These are phyloP conservation scores for Cinnamomum chago DNA, from an alignment of 164 flowering plant genomes.

Conservation along the genomic window DNA sequence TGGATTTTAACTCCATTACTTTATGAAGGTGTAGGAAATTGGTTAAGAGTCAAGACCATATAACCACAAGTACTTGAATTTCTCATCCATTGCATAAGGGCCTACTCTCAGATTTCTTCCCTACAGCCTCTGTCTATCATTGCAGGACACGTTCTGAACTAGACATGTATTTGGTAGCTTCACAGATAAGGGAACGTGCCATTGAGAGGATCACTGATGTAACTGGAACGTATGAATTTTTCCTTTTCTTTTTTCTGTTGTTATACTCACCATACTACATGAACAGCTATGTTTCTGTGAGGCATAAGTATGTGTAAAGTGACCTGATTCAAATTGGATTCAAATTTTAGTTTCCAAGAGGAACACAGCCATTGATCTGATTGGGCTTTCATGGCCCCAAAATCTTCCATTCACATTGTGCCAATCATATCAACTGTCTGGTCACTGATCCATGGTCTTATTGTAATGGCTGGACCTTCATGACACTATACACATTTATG, in stretches of 20 bases:
- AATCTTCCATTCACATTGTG: neutral
- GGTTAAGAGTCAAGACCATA: neutral
- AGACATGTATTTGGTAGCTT: conserved; percentile 84
- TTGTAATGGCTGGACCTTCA: too few species aligned
- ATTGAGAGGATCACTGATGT: conserved; percentile 85
- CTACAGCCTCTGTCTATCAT: conserved; percentile 57
- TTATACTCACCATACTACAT: neutral
- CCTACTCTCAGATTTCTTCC: conserved; percentile 47
- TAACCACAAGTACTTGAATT: neutral
- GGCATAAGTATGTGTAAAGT: neutral
- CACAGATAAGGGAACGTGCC: conserved; percentile 84
- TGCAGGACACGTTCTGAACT: conserved; percentile 91
- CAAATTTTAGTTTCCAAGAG: neutral
- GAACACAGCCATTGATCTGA: neutral
- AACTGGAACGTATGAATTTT: conserved; percentile 74
- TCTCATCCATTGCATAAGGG: conserved; percentile 20
- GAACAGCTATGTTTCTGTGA: neutral
- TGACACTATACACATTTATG: neutral
- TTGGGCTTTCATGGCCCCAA: neutral
- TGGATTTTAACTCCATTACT: neutral
- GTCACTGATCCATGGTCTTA: neutral
- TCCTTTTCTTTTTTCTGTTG: neutral
- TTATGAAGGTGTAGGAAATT: neutral
- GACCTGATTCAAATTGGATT: neutral
- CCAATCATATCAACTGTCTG: neutral